phyloP scores from a whole-genome alignment of 2,329 filamentous ascomycete species.

The Epichloe sylvatica region DNA sequence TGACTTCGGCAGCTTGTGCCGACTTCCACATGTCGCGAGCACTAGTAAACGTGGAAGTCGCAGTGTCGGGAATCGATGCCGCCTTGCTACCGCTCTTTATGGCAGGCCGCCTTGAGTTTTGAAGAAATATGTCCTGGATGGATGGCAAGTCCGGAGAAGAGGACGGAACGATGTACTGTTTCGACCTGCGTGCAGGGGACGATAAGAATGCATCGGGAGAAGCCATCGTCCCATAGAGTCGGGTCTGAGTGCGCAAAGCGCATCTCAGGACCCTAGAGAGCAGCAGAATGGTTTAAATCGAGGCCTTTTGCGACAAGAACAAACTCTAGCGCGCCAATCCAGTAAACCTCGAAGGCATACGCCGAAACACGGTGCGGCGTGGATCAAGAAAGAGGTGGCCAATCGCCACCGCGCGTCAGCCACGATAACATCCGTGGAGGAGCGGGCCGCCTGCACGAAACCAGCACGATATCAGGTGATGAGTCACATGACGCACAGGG shows the following conservation, averaged over 20 bases:
- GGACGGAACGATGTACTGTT: conserved; percentile 21
- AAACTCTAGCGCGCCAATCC: neutral
- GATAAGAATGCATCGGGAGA: conserved; percentile 20
- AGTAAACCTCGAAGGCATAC: neutral
- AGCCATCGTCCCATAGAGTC: conserved; percentile 17
- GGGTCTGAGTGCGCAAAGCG: conserved; percentile 31
- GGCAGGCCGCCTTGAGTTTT: conserved; percentile 17
- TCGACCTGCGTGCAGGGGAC: conserved; percentile 18
- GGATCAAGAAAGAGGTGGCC: neutral
- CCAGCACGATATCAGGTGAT: conserved; percentile 23
- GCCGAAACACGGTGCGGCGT: neutral
- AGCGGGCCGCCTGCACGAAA: conserved; percentile 10
- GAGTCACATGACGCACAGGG: conserved; percentile 20
- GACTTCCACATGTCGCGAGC: conserved; percentile 24
- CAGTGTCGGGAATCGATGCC: conserved; percentile 23
- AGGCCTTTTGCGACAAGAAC: neutral
- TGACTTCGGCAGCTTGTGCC: conserved; percentile 13
- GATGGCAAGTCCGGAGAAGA: conserved; percentile 45
- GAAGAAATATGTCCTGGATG: conserved; percentile 32
- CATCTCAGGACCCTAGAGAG: conserved; percentile 22
- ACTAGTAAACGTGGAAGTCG: conserved; percentile 26
- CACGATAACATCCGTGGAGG: neutral
- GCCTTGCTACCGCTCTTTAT: conserved; percentile 24
- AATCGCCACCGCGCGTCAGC: neutral
- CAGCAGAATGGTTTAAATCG: conserved; percentile 15